Evolutionary conservation across 805 yeast species (phyloP), one percentile per base, ranked within the genome.

Genomic region (Alloascoidea hylecoeti): DNA sequence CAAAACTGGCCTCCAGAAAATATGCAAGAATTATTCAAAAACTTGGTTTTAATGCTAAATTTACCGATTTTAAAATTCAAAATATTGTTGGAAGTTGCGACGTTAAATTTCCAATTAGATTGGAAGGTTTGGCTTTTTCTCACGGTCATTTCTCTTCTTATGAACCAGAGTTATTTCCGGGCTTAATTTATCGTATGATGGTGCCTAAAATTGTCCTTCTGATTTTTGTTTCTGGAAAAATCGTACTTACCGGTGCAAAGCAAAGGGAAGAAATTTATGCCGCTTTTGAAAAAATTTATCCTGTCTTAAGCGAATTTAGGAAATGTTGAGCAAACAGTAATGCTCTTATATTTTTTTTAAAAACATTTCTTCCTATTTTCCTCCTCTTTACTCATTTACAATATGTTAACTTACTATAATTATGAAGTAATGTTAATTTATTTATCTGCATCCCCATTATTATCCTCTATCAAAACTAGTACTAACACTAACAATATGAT

Each of bases 101-200:
- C 56, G 98, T 92, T 39, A 89, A 92, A 58, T 92, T 92, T 59
- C 98, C 98, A 15, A 92, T 92, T 47, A 75, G 98, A 57, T 66
- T 92, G 46, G 98, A 92, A 65, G 98, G 98, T 42, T 71, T 92
- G 51, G 98, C 98, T 3, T 92, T 88, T 57, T 78, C 94, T 49
- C 98, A 92, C 70, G 98, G 98, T 42, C 85, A 95, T 64, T 92
- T 92, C 89, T 81, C 95, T 46, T 84, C 96, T 14, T 92, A 92
- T 55, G 98, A 92, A 61, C 98, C 98, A 3, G 98, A 92, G 60
- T 67, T 92, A 55, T 92, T 92, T 61, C 98, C 98, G 2, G 98
- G 98, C 53, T 71, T 92, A 50, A 92, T 92, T 63, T 92, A 92
- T 68, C 85, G 98, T 71, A 92, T 92, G 98, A 98, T 92, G 49